Evolutionary conservation across 2,329 filamentous ascomycete species (phyloP).

Genomic region (Colletotrichum sp.): DNA sequence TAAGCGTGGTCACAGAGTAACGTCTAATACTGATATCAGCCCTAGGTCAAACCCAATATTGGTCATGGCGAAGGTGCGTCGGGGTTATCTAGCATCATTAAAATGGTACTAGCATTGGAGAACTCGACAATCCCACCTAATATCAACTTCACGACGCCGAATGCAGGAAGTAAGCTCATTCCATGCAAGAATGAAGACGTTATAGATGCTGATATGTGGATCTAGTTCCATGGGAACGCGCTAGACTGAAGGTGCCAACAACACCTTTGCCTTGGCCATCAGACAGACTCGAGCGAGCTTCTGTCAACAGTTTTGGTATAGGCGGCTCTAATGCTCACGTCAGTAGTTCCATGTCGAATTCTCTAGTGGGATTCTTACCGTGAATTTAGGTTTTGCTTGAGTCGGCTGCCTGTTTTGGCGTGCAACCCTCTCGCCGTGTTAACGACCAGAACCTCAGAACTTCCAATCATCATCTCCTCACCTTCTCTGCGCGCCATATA

Average conservation of each 20-base stretch:
- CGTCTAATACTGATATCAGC: background rate
- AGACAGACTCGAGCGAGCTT: constrained; percentile 25
- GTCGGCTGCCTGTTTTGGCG: background rate
- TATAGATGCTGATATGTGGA: background rate
- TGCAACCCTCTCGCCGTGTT: background rate
- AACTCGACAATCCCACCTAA: constrained; percentile 41
- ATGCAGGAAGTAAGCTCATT: constrained; percentile 24
- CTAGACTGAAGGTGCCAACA: constrained; percentile 32
- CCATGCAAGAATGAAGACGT: too few species aligned
- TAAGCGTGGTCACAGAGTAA: fast-evolving
- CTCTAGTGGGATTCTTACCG: background rate
- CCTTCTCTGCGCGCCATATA: background rate
- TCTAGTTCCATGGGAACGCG: constrained; percentile 23
- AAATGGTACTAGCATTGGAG: constrained; percentile 45
- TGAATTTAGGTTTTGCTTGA: background rate
- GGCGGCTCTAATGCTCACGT: constrained; percentile 40
- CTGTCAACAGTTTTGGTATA: constrained; percentile 37
- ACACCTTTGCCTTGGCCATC: constrained; percentile 34
- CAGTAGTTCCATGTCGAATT: background rate
- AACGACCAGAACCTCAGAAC: background rate
- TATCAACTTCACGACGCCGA: constrained; percentile 37
- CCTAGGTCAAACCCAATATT: constrained; percentile 39
- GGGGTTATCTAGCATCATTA: constrained; percentile 47
- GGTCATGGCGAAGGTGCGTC: constrained; percentile 50
- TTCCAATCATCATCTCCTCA: background rate